Base-by-base conservation (phyloP, 208 protist genomes). In the Trypanosoma melophagium region DNA sequence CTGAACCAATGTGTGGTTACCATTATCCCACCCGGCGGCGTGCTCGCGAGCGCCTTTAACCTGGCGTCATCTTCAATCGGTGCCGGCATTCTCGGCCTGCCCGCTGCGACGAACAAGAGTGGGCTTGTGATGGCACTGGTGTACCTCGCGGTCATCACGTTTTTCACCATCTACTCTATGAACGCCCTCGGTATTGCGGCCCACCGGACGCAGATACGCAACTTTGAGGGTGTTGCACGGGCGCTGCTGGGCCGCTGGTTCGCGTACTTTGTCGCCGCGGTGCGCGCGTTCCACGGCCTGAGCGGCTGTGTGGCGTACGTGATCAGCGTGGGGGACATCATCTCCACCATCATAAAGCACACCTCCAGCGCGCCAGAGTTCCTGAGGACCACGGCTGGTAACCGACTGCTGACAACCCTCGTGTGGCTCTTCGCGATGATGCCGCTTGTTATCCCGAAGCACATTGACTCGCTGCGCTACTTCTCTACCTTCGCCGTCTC, bases 381-480 rank as follows among this genome's bases (percentile, higher is more conserved):
- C 31, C 40, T 75, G n/a, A 57, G 51, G 7, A 62, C 24, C 2
- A 71, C 47, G 16, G 50, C 52, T 8, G 81, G 79, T 14, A 77
- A 78, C 55, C 76, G 77, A n/a, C 60, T 88, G 16, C 66, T 92
- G 19, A 80, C 69, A 16, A 63, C 74, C 16, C 38, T 77, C 44
- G 35, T 92, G 1, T 92, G 80, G 83, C 55, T 86, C 0, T 62
- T 83, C 19, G 75, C 64, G 50, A 92, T 94, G 35, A 63, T 92
- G 3, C 89, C 89, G 3, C 24, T 92, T 58, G 79, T 74, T 16
- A 64, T 92, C 21, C 82, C 74, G 10, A 78, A 80, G 64, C 44
- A 80, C 19, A 86, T 94, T 24, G 74, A 92, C 71, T 76, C 81
- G 0, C 73, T 94, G n/a, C 83, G 89, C 12, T 81, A 87, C 60